Base-by-base conservation (phyloP, 108 stramenopile species). In the Conticribra weissflogii region DNA sequence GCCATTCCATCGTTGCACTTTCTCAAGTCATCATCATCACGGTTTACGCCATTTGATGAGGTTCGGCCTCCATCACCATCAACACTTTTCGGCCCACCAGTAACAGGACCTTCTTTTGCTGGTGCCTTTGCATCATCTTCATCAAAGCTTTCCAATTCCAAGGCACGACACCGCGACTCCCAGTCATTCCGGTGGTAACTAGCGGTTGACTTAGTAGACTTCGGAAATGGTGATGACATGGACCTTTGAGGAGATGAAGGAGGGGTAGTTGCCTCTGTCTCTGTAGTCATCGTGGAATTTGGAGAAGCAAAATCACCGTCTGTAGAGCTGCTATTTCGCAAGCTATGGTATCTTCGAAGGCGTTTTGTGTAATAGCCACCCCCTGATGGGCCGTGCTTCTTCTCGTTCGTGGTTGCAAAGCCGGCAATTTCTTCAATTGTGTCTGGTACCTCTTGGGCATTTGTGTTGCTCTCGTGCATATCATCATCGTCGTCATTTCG, bases 121-220 rank as follows among this genome's bases (percentile, higher is more conserved):
- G 41, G 31, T 16, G 17, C 34, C n/a, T 50, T 12, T 25, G 51
- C 54, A 23, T 71, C 70, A 22, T 54, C 59, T 9, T 59, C 59
- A 27, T 60, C 70, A 54, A 48, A 71, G 50, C 70, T 71, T 16
- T 71, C 70, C 52, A 71, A 23, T n/a, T 61, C 60, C 21, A 62
- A 48, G 9, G 45, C 30, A 29, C 50, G 70, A 24, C 56, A 58
- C 15, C 67, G 24, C 30, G 45, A 21, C 30, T 62, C 70, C 70
- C 60, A 71, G 60, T 47, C 36, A 23, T 47, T 47, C n/a, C 18
- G 50, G 4, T 51, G n/a, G 19, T 3, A 12, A 16, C 4, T n/a
- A 22, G 21, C 21, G 4, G 21, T n/a, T 5, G 50, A n/a, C 15
- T 21, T 21, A 16, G 9, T 51, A 4, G 19, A n/a, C 4, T 5